These are phyloP conservation scores for Nematocida sp. DNA, from an alignment of 371 early-diverging fungal genomes.

Conservation along the genomic window DNA sequence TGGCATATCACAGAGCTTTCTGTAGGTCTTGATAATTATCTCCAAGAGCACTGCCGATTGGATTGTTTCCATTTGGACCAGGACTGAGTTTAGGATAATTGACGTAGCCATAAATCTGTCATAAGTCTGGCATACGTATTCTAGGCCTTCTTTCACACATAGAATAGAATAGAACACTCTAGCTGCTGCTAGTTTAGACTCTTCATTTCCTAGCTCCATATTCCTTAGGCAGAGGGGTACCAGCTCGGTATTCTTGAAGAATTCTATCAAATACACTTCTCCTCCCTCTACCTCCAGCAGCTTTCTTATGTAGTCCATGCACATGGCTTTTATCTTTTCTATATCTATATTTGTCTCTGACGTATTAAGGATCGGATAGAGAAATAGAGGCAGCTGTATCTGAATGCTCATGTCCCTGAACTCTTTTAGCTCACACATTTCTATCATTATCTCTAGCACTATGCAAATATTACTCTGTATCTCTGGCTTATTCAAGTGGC, in stretches of 20 bases:
- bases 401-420: slow-evolving; percentile 75
- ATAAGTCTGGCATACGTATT: slow-evolving; percentile 89
- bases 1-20: slow-evolving; percentile 69
- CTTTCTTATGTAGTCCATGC: slow-evolving; percentile 14
- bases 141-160: slow-evolving; percentile 81
- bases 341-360: slow-evolving; percentile 60
- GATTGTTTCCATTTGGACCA: slow-evolving; percentile 75
- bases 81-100: slow-evolving; percentile 83
- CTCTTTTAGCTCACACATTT: slow-evolving; percentile 7
- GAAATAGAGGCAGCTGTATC: slow-evolving; percentile 84
- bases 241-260: slow-evolving; percentile 87
- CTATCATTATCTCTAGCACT: slow-evolving; percentile 22
- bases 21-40: slow-evolving; percentile 83
- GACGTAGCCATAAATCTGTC: slow-evolving; percentile 88
- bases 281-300: slow-evolving; percentile 18
- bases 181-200: slow-evolving; percentile 89
- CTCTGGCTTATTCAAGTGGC: slow-evolving; percentile 12
- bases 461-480: background rate
- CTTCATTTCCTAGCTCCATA: slow-evolving; percentile 88
- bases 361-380: slow-evolving; percentile 92
- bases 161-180: slow-evolving; percentile 91
- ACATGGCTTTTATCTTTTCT: slow-evolving; percentile 15
- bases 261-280: slow-evolving; percentile 58
- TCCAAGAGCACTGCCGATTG: slow-evolving; percentile 78
- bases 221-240: slow-evolving; percentile 90